Evolutionary conservation across 2,329 filamentous ascomycete species (phyloP), one percentile per base, ranked within the genome.

Genomic region (Ceratocystis variospora): DNA sequence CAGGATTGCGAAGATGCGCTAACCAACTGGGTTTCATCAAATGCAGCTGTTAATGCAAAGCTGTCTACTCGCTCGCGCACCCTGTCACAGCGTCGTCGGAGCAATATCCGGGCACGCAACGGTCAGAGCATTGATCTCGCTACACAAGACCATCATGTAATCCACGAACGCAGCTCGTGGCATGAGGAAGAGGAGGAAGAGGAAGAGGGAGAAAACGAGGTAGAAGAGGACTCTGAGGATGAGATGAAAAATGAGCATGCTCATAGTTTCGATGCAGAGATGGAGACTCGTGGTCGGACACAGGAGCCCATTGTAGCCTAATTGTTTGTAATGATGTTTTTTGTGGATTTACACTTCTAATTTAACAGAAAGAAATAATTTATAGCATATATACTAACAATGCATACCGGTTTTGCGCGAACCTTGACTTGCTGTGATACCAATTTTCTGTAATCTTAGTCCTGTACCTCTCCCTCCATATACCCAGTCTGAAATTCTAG

Each of bases 1-100:
- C 94, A 99, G 79, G 94, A 99, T 77, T 99, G 94, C 76, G 94
- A 99, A 78, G 92, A 97, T 74, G 84, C 94, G 1, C 86, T 99
- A 68, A 96, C 91, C 75, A 96, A 96, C 81, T 99, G 94, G 94
- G 91, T 97, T 48, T 83, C 86, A 67, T 87, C 90, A 72, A 94
- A 95, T 73, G 93, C 94, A 5, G 87, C 90, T 59, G 91, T 99
- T 71, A 88, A 83, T 66, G 87, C 92, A 70, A 92, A 90, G 75
- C 85, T 99, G 62, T 96, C 90, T 3, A 88, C 87, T 19, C 90
- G 94, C 68, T 86, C 93, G 50, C 90, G 92, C 71, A 95, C 87
- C 17, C 83, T 97, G 45, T 96, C 90, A 59, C 90, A 91, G 76
- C 87, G 92, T 71, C 87, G 90, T 70, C 85, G 87, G 68, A 86